Conservation (phyloP, 1,284 basidiomycete genomes). For the Ustilago loliicola region DNA sequence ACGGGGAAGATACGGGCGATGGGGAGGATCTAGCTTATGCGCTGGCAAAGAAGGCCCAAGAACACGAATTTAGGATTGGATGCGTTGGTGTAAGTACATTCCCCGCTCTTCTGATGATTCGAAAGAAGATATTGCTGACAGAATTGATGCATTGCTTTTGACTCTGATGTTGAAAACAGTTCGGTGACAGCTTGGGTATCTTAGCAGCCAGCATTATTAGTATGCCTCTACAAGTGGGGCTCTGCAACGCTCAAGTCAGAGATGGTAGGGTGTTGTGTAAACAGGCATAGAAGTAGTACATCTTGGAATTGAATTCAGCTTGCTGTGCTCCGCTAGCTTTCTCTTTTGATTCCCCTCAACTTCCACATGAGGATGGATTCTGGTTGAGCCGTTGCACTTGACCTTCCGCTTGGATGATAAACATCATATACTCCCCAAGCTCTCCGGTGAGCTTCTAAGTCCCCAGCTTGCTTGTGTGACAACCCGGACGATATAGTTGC, state of each 20-base stretch:
- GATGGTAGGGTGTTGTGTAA: conserved; percentile 60
- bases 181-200: conserved; percentile 67
- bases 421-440: no score
- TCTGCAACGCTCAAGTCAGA: conserved; percentile 60
- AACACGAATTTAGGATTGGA: conserved; percentile 68
- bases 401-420: no score
- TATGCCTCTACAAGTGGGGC: conserved; percentile 63
- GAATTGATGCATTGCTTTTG: conserved; percentile 8
- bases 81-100: conserved; percentile 51
- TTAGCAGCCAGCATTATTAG: conserved; percentile 62
- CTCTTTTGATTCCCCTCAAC: no score
- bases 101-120: not conserved
- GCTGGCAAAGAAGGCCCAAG: conserved; percentile 49
- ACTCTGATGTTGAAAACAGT: conserved; percentile 4
- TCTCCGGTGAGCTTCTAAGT: no score
- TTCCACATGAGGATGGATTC: no score
- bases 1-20: not conserved
- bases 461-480: no score
- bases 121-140: not conserved
- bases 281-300: conserved; percentile 44
- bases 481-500: no score
- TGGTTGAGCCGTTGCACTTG: no score
- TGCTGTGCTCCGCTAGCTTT: not conserved
- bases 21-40: conserved; percentile 13
- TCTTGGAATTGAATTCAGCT: not conserved